A percentile compares a stretch with the other conserved stretches of the same genome.
Conservation (phyloP, 2,329 filamentous ascomycete species). For the Apiospora koreana region DNA sequence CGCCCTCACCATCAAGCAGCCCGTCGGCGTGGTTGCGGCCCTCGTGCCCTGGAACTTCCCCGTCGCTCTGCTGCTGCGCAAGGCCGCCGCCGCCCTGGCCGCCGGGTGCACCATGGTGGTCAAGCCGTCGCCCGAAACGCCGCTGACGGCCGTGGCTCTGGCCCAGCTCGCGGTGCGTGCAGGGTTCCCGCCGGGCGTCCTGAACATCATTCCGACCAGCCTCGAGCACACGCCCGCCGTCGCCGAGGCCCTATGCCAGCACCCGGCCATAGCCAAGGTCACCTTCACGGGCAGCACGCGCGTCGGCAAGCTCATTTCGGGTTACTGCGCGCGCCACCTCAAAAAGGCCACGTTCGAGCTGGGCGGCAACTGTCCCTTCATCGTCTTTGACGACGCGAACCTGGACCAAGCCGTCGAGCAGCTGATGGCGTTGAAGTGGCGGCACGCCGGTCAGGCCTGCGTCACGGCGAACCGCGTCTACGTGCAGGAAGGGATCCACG, state of each 20-base stretch:
- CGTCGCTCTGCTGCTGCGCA: slow-evolving; percentile 67
- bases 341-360: slow-evolving; percentile 73
- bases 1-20: slow-evolving; percentile 74
- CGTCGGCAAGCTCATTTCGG: slow-evolving; percentile 68
- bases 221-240: slow-evolving; percentile 45
- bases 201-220: slow-evolving; percentile 53
- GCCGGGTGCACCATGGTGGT: slow-evolving; percentile 75
- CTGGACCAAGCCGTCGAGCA: slow-evolving; percentile 58
- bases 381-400: slow-evolving; percentile 70
- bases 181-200: slow-evolving; percentile 73
- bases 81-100: slow-evolving; percentile 67
- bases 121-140: slow-evolving; percentile 74
- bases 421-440: slow-evolving; percentile 39
- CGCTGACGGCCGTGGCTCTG: slow-evolving; percentile 69
- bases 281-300: slow-evolving; percentile 74
- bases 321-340: slow-evolving; percentile 62
- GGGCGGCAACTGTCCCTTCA: slow-evolving; percentile 69
- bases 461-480: slow-evolving; percentile 67
- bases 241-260: slow-evolving; percentile 47
- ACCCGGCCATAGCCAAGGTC: slow-evolving; percentile 58
- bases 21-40: slow-evolving; percentile 67
- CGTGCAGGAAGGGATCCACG: slow-evolving; percentile 63
- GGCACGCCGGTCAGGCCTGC: slow-evolving; percentile 64
- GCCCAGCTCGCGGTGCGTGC: slow-evolving; percentile 69
- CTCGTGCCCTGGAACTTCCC: slow-evolving; percentile 72